Evolutionary conservation across 2,329 filamentous ascomycete species (phyloP).

Genomic region (Blastomyces emzantsi): DNA sequence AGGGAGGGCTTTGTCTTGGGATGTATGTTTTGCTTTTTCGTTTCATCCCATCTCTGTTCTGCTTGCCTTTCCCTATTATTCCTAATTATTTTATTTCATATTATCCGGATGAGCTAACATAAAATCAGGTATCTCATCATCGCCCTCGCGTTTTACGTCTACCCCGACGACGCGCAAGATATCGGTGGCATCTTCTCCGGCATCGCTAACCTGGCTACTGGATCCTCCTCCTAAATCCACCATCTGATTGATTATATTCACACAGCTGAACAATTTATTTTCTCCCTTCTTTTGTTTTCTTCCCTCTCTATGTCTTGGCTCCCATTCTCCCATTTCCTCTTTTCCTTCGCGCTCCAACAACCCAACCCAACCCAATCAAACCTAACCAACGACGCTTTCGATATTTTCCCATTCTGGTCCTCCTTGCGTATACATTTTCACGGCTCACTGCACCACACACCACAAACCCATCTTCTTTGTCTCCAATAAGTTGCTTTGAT

Average conservation of each 20-base stretch:
- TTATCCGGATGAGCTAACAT: conserved; percentile 7
- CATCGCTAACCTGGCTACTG: neutral
- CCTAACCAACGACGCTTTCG: neutral
- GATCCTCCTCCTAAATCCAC: neutral
- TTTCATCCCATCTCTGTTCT: conserved; percentile 2
- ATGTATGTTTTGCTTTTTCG: conserved; percentile 36
- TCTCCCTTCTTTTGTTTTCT: neutral
- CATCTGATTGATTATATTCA: conserved; percentile 1
- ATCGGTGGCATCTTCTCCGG: conserved; percentile 9
- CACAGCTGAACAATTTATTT: neutral
- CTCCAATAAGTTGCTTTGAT: neutral
- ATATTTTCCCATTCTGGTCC: neutral
- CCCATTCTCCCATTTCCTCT: neutral
- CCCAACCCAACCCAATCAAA: neutral
- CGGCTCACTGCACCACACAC: neutral
- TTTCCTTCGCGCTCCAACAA: neutral
- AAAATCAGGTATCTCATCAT: conserved; percentile 35
- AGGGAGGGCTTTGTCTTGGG: conserved; percentile 62
- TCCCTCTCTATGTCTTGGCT: neutral
- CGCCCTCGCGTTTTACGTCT: conserved; percentile 42
- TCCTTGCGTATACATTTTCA: neutral
- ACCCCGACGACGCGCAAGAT: conserved; percentile 34
- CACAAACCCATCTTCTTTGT: neutral
- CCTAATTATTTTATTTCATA: neutral
- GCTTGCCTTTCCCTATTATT: neutral